These are phyloP conservation scores for Hanseniaspora guilliermondii DNA, from an alignment of 805 yeast species.

Conservation along the genomic window DNA sequence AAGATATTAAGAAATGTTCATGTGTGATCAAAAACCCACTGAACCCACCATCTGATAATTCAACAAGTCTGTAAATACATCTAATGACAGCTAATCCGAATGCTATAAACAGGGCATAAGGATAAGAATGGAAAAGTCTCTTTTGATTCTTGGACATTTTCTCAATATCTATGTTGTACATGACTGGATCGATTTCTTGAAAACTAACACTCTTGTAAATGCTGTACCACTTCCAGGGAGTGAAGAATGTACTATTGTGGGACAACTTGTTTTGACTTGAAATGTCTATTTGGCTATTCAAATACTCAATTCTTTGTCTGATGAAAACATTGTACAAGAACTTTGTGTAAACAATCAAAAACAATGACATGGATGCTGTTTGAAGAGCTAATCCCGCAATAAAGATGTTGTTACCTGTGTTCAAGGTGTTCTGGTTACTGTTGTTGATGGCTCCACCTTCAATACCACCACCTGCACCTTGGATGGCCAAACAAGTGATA, in stretches of 20 bases:
- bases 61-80: constrained; percentile 62
- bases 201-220: constrained; percentile 1
- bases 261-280: constrained; percentile 8
- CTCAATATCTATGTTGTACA: constrained; percentile 22
- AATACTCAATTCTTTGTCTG: constrained; percentile 21
- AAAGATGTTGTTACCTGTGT: constrained; percentile 33
- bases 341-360: constrained; percentile 38
- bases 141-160: not conserved
- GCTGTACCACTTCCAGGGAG: constrained; percentile 12
- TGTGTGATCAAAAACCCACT: constrained; percentile 48
- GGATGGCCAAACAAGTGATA: constrained; percentile 48
- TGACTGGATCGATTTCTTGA: not conserved
- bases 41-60: constrained; percentile 60
- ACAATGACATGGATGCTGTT: constrained; percentile 54
- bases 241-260: not conserved
- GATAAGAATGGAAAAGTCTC: constrained; percentile 26
- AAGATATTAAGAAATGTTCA: constrained; percentile 45
- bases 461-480: constrained; percentile 66
- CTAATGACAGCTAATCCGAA: constrained; percentile 48
- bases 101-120: constrained; percentile 35
- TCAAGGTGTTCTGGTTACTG: constrained; percentile 18
- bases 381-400: constrained; percentile 70
- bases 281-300: not conserved
- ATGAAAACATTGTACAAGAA: constrained; percentile 34
- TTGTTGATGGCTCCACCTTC: constrained; percentile 38